Evolutionary conservation across 805 yeast species (phyloP), one percentile per base, ranked within the genome.

Genomic region (Suhomyces tanzawaensis): DNA sequence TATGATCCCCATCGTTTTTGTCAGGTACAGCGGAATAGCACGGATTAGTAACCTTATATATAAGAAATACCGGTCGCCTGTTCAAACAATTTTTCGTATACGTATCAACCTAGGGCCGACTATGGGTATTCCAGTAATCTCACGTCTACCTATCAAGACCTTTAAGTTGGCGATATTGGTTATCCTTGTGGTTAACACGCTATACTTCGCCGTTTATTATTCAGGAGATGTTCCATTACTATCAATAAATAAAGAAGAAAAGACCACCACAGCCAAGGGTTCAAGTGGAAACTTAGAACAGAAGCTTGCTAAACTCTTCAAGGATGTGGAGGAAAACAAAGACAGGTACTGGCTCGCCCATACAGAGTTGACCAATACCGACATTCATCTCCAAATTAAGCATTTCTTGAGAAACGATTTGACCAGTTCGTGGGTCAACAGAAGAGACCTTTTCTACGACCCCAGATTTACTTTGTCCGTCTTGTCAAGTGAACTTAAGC

Each of bases 271-370:
- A n/a, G n/a, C n/a, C n/a, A n/a, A n/a, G n/a, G n/a, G n/a, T n/a
- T n/a, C n/a, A n/a, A n/a, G n/a, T n/a, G n/a, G n/a, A n/a, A n/a
- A n/a, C n/a, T n/a, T n/a, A n/a, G 39, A 29, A 6, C 11, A 29
- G 15, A 8, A 30, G 9, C n/a, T 25, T 2, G 29, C 31, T 4
- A 8, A 16, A 7, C 30, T 30, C 12, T 43, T 58, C 32, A 17
- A 30, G 4, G 39, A 45, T 31, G 58, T 60, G 8, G 45, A 45
- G 16, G 13, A 36, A 11, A 45, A 55, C 15, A 43, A 44, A 12
- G 46, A 48, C 13, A 38, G 43, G n/a, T 60, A 47, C 40, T 58
- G 65, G 65, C 31, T 48, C 17, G 48, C 55, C 12, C 41, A 57
- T 29, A 55, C 59, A 16, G 47, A 44, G 4, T 36, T 57, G 11